These are phyloP conservation scores for Podila epicladia DNA, from an alignment of 192 early-diverging fungal genomes.

Conservation along the genomic window DNA sequence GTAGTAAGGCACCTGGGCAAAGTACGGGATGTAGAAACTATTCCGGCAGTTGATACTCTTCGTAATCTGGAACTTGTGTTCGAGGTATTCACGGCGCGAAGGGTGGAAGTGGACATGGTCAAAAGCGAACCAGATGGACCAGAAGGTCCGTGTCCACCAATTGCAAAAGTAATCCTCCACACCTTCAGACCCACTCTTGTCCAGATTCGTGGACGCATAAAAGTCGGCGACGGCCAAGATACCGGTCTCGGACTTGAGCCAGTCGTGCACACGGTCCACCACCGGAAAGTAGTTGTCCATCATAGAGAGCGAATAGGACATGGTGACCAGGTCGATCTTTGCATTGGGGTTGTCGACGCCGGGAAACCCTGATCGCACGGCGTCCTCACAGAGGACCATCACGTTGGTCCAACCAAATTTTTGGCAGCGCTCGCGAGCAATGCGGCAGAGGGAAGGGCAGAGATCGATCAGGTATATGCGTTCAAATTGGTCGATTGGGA, in stretches of 20 bases:
- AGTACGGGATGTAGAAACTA: conserved; percentile 73
- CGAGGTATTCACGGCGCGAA: conserved; percentile 84
- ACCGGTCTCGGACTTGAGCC: conserved; percentile 70
- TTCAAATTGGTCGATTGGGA: conserved; percentile 79
- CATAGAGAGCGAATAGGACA: conserved; percentile 93
- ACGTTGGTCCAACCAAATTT: conserved; percentile 85
- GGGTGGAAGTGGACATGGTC: conserved; percentile 86
- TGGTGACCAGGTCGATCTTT: conserved; percentile 80
- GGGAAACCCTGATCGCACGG: conserved; percentile 72
- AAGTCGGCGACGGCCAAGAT: conserved; percentile 85
- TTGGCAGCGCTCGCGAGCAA: conserved; percentile 80
- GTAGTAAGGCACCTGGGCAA: conserved; percentile 87
- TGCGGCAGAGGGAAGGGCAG: conserved; percentile 80
- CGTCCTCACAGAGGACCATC: conserved; percentile 82
- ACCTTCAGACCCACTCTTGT: conserved; percentile 55
- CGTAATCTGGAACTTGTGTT: conserved; percentile 82
- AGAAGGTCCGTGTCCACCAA: conserved; percentile 86
- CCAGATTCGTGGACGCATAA: conserved; percentile 68
- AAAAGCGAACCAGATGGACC: conserved; percentile 88
- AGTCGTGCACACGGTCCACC: conserved; percentile 67
- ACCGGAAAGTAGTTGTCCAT: conserved; percentile 77
- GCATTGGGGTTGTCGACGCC: conserved; percentile 60
- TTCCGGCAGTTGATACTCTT: conserved; percentile 80
- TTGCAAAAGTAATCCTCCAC: conserved; percentile 72
- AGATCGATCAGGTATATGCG: conserved; percentile 85